Base-by-base conservation (phyloP, 768 basidiomycete species). In the Fomitopsis serialis region DNA sequence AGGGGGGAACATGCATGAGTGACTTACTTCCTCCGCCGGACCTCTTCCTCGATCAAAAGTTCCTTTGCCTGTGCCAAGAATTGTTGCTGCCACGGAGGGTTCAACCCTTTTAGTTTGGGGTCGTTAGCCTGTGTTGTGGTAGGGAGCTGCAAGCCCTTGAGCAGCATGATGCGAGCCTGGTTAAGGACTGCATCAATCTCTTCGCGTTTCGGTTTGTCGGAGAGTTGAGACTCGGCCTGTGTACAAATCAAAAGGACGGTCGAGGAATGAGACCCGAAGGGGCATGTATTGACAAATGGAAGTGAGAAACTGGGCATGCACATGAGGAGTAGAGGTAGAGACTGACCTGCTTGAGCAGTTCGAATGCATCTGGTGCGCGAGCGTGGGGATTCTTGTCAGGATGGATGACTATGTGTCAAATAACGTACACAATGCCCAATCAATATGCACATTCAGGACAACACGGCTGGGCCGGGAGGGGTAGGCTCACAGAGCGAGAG, bases 321-420 rank as follows among this genome's bases (percentile, higher is more conserved):
- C 13, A 52, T 23, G 24, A 19, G 23, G n/a, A 13, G 8, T 9
- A 24, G 36, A 21, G 45, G 13, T 11, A 58, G n/a, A n/a, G n/a
- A n/a, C 70, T 11, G 48, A 89, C 92, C 82, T 97, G 96, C 76
- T 97, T 97, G 45, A 97, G 77, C 32, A 92, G 65, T 68, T 96
- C 93, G 66, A 97, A 97, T 1, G 94, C 94, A 71, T 97, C 92
- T 62, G 92, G 87, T 48, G 92, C 90, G 63, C 84, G 82, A 25
- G 81, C 76, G 72, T 97, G 92, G 66, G 89, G 75, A 62, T 89
- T 88, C 78, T 98, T 99, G 77, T 99, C 97, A 57, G 97, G 97
- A 78, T 99, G 97, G 64, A 99, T 98, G 70, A 97, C 91, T 93
- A 67, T 57, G 57, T 61, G 61, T 69, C 56, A 66, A 52, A 69